A percentile compares a stretch with the other conserved stretches of the same genome.
Evolutionary conservation across 371 early-diverging fungal species (phyloP).

Genomic region (Saksenaea oblongispora): DNA sequence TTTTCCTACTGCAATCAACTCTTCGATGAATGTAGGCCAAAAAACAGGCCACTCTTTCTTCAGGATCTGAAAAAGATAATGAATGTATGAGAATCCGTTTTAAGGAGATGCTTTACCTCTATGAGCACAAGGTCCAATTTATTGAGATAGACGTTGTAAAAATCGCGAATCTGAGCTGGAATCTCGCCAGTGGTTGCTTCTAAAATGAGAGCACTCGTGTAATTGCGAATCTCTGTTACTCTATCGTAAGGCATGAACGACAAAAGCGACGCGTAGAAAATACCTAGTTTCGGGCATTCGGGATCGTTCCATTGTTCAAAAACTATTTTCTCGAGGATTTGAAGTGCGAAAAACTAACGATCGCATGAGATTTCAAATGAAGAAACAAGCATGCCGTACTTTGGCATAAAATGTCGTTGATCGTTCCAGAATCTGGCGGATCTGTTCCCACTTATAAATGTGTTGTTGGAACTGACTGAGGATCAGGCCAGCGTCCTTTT

Average conservation of each 20-base stretch:
- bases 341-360: conserved; percentile 85
- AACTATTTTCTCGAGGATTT: conserved; percentile 89
- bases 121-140: conserved; percentile 91
- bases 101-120: conserved; percentile 54
- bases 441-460: conserved; percentile 91
- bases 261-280: conserved; percentile 13
- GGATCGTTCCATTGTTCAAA: conserved; percentile 93
- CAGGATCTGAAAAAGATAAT: conserved; percentile 67
- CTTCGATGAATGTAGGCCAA: conserved; percentile 96
- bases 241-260: conserved; percentile 24
- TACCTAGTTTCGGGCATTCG: conserved; percentile 79
- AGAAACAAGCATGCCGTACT: conserved; percentile 43
- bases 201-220: conserved; percentile 77
- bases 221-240: conserved; percentile 63
- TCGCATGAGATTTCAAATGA: not conserved
- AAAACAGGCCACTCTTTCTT: conserved; percentile 99
- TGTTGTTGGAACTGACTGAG: conserved; percentile 89
- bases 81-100: not conserved
- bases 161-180: conserved; percentile 30
- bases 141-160: conserved; percentile 65
- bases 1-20: conserved; percentile 86
- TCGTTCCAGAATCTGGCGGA: conserved; percentile 84
- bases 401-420: conserved; percentile 76
- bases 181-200: conserved; percentile 16
- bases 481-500: conserved; percentile 65